phyloP scores from a whole-genome alignment of 176 grass and related monocot genomes.

The Themeda triandra region DNA sequence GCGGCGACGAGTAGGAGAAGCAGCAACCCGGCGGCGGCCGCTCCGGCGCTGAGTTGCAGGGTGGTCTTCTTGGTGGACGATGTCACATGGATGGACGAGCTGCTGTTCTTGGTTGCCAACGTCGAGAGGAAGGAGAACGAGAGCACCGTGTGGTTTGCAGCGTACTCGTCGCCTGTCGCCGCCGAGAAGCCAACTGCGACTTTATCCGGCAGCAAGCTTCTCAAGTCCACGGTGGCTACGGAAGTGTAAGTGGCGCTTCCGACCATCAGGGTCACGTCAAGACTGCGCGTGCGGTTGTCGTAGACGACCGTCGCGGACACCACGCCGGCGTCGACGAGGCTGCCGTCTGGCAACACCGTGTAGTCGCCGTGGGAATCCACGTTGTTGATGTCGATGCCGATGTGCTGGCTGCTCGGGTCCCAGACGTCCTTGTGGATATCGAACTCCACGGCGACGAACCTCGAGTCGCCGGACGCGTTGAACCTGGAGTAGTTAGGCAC shows the following conservation, averaged over 20 bases:
- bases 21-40: too few species aligned
- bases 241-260: background rate
- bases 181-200: conserved; percentile 62
- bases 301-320: conserved; percentile 26
- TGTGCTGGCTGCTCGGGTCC: conserved; percentile 42
- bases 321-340: conserved; percentile 26
- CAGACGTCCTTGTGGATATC: conserved; percentile 26
- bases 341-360: conserved; percentile 4
- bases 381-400: conserved; percentile 45
- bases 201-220: conserved; percentile 11
- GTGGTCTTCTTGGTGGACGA: too few species aligned
- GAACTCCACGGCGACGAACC: conserved; percentile 55
- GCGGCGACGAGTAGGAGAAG: conserved; percentile 19
- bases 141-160: conserved; percentile 33
- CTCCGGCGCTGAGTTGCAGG: too few species aligned
- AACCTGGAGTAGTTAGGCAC: background rate
- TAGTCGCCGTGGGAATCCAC: conserved; percentile 24
- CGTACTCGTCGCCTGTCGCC: conserved; percentile 13
- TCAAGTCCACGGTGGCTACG: conserved; percentile 26
- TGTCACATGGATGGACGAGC: too few species aligned
- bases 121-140: conserved; percentile 64
- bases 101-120: conserved; percentile 2
- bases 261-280: background rate
- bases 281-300: conserved; percentile 19
- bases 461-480: background rate